phyloP scores from a whole-genome alignment of 2,329 filamentous ascomycete species.

The Sporothrix brasiliensis region DNA sequence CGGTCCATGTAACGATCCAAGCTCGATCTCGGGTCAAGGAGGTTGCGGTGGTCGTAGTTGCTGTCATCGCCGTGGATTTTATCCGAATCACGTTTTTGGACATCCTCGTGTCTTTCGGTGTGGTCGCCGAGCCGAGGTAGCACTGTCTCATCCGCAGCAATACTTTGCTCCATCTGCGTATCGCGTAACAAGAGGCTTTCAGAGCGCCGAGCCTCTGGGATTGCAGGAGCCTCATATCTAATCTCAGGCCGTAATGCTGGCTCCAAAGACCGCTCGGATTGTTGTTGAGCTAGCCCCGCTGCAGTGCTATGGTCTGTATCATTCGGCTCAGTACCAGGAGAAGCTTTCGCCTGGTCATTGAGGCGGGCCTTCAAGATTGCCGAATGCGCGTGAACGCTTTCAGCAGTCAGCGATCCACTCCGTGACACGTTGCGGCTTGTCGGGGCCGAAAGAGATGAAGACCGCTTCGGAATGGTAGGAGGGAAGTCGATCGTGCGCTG shows the following conservation, averaged over 20 bases:
- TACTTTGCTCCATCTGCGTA: constrained; percentile 40
- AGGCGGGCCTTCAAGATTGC: constrained; percentile 25
- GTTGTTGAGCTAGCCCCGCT: background rate
- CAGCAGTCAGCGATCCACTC: constrained; percentile 59
- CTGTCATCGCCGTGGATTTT: constrained; percentile 40
- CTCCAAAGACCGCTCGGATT: background rate
- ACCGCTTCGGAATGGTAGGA: constrained; percentile 58
- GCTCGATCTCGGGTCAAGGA: constrained; percentile 42
- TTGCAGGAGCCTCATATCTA: background rate
- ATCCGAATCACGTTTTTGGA: constrained; percentile 40
- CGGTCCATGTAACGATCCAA: constrained; percentile 59
- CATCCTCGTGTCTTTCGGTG: background rate
- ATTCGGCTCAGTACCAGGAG: constrained; percentile 40
- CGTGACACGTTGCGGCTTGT: constrained; percentile 59
- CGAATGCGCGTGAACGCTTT: constrained; percentile 60
- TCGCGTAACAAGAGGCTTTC: constrained; percentile 35
- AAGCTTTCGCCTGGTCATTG: constrained; percentile 37
- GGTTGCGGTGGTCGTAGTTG: constrained; percentile 31
- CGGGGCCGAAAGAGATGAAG: constrained; percentile 64
- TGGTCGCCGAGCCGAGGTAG: background rate
- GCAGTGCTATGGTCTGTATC: background rate
- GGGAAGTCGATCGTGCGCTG: constrained; percentile 64
- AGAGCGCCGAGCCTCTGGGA: background rate
- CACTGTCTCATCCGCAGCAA: constrained; percentile 41
- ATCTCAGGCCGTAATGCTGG: background rate